Evolutionary conservation across 1,139 yeast species (phyloP).

Genomic region (Yamadazyma sp.): DNA sequence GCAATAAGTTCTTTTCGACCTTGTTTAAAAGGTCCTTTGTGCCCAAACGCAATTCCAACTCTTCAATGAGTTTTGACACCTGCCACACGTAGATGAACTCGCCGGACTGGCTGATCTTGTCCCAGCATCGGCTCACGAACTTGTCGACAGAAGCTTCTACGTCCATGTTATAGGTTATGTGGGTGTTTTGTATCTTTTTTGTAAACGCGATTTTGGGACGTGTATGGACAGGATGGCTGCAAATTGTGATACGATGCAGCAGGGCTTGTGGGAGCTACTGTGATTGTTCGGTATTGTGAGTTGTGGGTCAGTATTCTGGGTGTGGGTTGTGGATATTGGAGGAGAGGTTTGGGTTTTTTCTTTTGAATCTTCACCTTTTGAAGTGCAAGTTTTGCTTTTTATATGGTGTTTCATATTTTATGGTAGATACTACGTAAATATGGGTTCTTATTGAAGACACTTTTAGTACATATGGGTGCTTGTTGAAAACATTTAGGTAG

Average conservation of each 20-base stretch:
- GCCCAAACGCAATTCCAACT: conserved; percentile 26
- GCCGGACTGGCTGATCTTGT: conserved; percentile 14
- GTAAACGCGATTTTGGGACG: conserved; percentile 3
- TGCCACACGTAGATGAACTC: conserved; percentile 30
- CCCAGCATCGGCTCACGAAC: conserved; percentile 33
- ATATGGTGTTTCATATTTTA: too few species aligned
- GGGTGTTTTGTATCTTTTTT: not conserved
- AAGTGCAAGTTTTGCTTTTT: not conserved
- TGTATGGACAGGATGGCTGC: conserved; percentile 4
- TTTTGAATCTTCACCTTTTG: too few species aligned
- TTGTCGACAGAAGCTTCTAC: conserved; percentile 14
- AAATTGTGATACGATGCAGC: not conserved
- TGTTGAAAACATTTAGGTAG: too few species aligned
- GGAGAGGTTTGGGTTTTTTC: too few species aligned
- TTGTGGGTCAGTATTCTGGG: not conserved
- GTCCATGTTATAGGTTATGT: conserved; percentile 5
- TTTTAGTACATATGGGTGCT: too few species aligned
- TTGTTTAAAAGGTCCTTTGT: conserved; percentile 22
- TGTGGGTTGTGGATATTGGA: too few species aligned
- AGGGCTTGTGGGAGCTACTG: too few species aligned
- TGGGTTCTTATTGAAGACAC: too few species aligned
- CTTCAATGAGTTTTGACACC: conserved; percentile 25
- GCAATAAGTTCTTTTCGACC: conserved; percentile 26
- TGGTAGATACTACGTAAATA: too few species aligned
- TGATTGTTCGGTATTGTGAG: not conserved